These are phyloP conservation scores for Silene conica DNA, from an alignment of 148 eudicot species.

Conservation along the genomic window DNA sequence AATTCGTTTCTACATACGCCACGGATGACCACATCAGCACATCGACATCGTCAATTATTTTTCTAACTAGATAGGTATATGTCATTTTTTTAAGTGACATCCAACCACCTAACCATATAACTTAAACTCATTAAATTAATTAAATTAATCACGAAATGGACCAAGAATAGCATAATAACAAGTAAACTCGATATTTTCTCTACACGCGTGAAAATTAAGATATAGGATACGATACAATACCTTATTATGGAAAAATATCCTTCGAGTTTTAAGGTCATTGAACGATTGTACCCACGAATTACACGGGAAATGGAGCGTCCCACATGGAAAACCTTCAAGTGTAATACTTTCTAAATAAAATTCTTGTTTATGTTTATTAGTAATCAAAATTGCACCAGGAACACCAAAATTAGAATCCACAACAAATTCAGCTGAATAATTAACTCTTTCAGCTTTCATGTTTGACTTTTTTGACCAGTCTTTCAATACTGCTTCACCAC, in stretches of 20 bases:
- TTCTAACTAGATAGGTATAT: neutral
- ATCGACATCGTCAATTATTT: neutral
- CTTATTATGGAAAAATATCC: slow-evolving; percentile 87
- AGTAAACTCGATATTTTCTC: neutral
- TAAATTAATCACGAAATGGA: neutral
- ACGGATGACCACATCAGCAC: neutral
- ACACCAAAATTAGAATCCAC: slow-evolving; percentile 79
- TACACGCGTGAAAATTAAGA: neutral
- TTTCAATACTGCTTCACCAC: slow-evolving; percentile 60
- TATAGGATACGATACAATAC: slow-evolving; percentile 23
- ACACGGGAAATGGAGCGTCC: slow-evolving; percentile 91
- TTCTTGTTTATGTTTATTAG: slow-evolving; percentile 82
- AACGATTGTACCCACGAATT: slow-evolving; percentile 89
- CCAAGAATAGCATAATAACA: neutral
- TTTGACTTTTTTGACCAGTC: slow-evolving; percentile 93
- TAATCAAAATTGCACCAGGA: slow-evolving; percentile 77
- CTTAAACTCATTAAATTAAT: neutral
- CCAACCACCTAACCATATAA: neutral
- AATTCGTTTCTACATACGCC: neutral
- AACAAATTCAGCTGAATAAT: slow-evolving; percentile 69
- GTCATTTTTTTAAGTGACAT: slow-evolving; percentile 5
- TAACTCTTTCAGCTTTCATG: slow-evolving; percentile 73
- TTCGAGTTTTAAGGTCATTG: slow-evolving; percentile 58
- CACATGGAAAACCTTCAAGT: slow-evolving; percentile 78
- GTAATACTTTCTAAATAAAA: slow-evolving; percentile 79